Percentiles rank a stretch among this genome's conserved stretches.
phyloP scores from a whole-genome alignment of 1,284 basidiomycete species.

The Mycosarcoma mackinlayi region DNA sequence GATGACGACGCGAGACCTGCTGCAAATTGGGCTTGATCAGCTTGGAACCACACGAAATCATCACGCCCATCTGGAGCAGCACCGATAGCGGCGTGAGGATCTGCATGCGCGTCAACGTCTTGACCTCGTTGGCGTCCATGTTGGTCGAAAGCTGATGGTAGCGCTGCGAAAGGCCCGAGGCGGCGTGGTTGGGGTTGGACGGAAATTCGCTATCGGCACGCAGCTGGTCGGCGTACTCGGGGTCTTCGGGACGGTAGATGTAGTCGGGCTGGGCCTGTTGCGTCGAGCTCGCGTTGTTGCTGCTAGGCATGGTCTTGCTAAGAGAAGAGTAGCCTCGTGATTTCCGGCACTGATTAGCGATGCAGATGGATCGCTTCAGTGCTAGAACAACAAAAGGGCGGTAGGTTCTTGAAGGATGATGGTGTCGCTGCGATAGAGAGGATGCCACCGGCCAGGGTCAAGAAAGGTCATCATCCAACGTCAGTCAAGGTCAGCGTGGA shows the following conservation, averaged over 20 bases:
- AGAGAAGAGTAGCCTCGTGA: too few species aligned
- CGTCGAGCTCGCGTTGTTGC: constrained; percentile 5
- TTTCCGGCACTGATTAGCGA: too few species aligned
- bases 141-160: constrained; percentile 38
- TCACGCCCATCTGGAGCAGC: constrained; percentile 48
- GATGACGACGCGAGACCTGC: constrained; percentile 69
- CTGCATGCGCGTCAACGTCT: constrained; percentile 49
- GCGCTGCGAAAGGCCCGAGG: constrained; percentile 27
- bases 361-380: too few species aligned
- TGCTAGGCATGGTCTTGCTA: constrained; percentile 7
- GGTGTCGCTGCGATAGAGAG: too few species aligned
- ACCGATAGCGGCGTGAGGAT: constrained; percentile 51
- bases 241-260: constrained; percentile 53
- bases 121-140: constrained; percentile 44
- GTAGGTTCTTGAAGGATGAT: too few species aligned
- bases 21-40: constrained; percentile 50
- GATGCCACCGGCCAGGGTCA: too few species aligned
- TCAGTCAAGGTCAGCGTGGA: too few species aligned
- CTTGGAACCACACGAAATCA: constrained; percentile 49
- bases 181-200: constrained; percentile 17
- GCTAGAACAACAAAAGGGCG: too few species aligned
- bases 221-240: constrained; percentile 38
- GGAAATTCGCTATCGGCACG: constrained; percentile 21
- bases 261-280: constrained; percentile 67
- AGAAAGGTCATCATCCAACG: too few species aligned